These are phyloP conservation scores for Rosa persica DNA, from an alignment of 306 rosid species.

Conservation along the genomic window DNA sequence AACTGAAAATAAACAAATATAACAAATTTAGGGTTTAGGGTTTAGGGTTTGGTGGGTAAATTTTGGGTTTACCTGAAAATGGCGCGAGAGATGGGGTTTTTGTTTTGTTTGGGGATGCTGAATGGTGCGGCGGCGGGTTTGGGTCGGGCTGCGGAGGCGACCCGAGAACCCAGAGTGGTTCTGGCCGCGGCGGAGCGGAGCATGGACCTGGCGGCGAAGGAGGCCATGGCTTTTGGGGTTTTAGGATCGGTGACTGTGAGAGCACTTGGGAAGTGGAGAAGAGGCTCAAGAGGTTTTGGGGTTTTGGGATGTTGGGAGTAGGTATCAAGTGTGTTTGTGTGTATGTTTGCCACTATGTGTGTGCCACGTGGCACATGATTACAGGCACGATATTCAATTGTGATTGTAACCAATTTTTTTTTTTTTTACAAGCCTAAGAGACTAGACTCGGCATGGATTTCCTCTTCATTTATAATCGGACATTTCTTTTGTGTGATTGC, in stretches of 20 bases:
- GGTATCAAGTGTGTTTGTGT: neutral
- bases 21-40: neutral
- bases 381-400: neutral
- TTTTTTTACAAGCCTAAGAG: too few relatives aligned
- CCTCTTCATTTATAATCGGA: too few relatives aligned
- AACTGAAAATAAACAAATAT: neutral
- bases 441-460: too few relatives aligned
- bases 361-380: neutral
- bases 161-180: conserved; percentile 29
- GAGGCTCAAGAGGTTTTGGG: conserved; percentile 23
- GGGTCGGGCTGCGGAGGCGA: conserved; percentile 46
- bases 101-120: conserved; percentile 53
- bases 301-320: conserved; percentile 19
- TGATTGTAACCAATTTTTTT: neutral
- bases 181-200: conserved; percentile 65
- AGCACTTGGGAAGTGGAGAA: neutral
- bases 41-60: conserved; percentile 6
- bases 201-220: conserved; percentile 76
- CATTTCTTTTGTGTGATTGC: too few relatives aligned
- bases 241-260: conserved; percentile 6
- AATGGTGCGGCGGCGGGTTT: conserved; percentile 47
- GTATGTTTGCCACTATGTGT: neutral
- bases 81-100: conserved; percentile 22
- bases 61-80: conserved; percentile 50
- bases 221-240: conserved; percentile 46